phyloP scores from a whole-genome alignment of 352 stramenopile species.

The Globisporangium radiosum region DNA sequence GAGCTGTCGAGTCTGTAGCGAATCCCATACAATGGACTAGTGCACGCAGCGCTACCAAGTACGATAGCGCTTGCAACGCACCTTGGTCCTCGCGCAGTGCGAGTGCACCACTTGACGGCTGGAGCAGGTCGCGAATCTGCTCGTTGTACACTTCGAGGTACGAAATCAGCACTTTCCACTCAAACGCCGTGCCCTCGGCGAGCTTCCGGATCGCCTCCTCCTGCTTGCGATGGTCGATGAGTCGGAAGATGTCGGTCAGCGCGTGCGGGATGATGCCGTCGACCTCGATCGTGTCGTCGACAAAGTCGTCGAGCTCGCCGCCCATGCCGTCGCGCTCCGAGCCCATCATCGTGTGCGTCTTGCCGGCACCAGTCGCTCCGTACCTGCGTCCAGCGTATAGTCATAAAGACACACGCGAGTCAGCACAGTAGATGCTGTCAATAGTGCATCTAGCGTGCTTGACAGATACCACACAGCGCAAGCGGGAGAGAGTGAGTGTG shows the following conservation, averaged over 20 bases:
- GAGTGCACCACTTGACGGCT: constrained; percentile 26
- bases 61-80: constrained; percentile 5
- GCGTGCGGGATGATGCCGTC: constrained; percentile 83
- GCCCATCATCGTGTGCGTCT: constrained; percentile 74
- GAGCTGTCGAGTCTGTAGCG: too few species aligned
- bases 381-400: constrained; percentile 17
- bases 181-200: constrained; percentile 33
- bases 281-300: constrained; percentile 34
- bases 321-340: constrained; percentile 45
- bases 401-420: too few species aligned
- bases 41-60: too few species aligned
- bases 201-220: constrained; percentile 42
- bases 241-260: constrained; percentile 48
- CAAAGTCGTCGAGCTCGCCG: constrained; percentile 30
- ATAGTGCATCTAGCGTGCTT: too few species aligned
- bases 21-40: too few species aligned
- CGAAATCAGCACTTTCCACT: constrained; percentile 79
- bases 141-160: constrained; percentile 94
- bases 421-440: too few species aligned
- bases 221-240: constrained; percentile 57
- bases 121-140: constrained; percentile 85
- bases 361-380: constrained; percentile 52
- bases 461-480: too few species aligned
- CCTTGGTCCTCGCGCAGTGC: constrained; percentile 46
- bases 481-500: neutral